Base-by-base conservation (phyloP, 345 rosid genomes). In the Diplotaxis tenuifolia region DNA sequence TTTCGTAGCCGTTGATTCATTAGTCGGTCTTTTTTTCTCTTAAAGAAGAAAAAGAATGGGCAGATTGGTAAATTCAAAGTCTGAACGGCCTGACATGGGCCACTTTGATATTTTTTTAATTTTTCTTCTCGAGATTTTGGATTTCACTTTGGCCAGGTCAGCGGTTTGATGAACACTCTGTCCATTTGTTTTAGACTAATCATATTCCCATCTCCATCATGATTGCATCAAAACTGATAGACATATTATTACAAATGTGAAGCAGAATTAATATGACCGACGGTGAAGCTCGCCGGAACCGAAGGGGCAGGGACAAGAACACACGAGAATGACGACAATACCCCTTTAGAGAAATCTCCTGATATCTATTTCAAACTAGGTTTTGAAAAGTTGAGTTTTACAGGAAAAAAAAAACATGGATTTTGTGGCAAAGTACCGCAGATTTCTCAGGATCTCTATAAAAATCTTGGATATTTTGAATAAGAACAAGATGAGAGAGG, bases 11-110 rank as follows among this genome's bases (percentile, higher is more conserved):
- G 45, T 3, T n/a, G n/a, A n/a, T n/a, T n/a, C n/a, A n/a, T n/a
- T n/a, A n/a, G n/a, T n/a, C n/a, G n/a, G n/a, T n/a, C n/a, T n/a
- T n/a, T n/a, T n/a, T n/a, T n/a, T 38, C 11, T 11, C 4, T 38
- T 11, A 11, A 14, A 38, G n/a, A 38, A 11, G 45, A 12, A 38
- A 38, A 11, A 2, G 45, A 5, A 38, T 38, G 45, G 45, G 45
- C n/a, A 38, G 12, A 38, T 38, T 40, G 15, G 47, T 40, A 4
- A 40, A 12, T 40, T 4, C 1, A 15, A 3, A 40, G 5, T 40
- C 47, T 40, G 47, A 40, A 40, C 47, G 47, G 47, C 47, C 21
- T 66, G 42, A 74, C 73, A 49, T 59, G 67, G 47, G 47, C 47
- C 47, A 40, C 47, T 12, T 12, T 40, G 47, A 40, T 40, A 12